These are phyloP conservation scores for Solanum tarapatanum DNA, from an alignment of 257 asterid genomes.

Conservation along the genomic window DNA sequence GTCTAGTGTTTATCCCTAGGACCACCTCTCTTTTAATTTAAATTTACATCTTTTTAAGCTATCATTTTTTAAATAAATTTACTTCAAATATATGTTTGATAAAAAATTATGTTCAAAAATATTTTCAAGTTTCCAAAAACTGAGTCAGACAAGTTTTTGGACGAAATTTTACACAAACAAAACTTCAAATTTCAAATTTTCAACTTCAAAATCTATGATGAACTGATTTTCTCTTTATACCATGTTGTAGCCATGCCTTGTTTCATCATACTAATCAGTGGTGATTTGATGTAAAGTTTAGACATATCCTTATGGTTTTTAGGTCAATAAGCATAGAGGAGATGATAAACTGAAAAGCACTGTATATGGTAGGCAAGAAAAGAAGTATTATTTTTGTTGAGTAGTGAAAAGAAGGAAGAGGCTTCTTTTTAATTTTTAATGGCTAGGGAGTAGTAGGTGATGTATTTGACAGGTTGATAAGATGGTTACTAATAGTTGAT, in stretches of 20 bases:
- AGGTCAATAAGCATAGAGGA: slow-evolving; percentile 30
- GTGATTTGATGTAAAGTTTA: not conserved
- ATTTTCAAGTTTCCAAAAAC: not conserved
- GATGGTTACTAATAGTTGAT: slow-evolving; percentile 46
- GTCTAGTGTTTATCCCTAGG: slow-evolving; percentile 42
- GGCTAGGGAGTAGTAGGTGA: not conserved
- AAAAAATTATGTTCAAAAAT: too few relatives aligned
- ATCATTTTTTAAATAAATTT: not conserved
- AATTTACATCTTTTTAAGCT: not conserved
- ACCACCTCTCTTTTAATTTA: slow-evolving; percentile 16
- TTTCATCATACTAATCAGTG: not conserved
- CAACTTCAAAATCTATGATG: not conserved
- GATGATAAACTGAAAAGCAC: slow-evolving; percentile 23
- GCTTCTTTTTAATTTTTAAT: not conserved
- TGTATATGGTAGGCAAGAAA: slow-evolving; percentile 6
- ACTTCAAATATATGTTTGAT: not conserved
- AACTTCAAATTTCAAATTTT: not conserved
- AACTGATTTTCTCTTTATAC: not conserved
- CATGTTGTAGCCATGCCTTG: not conserved
- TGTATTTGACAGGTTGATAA: slow-evolving; percentile 13
- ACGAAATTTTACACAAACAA: not conserved
- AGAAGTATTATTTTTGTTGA: not conserved
- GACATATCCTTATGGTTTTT: slow-evolving; percentile 19
- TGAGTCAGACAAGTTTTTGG: not conserved
- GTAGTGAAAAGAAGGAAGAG: not conserved